A percentile compares a stretch with the other conserved stretches of the same genome.
phyloP scores from a whole-genome alignment of 768 basidiomycete species.

The Nidularia pulvinata region DNA sequence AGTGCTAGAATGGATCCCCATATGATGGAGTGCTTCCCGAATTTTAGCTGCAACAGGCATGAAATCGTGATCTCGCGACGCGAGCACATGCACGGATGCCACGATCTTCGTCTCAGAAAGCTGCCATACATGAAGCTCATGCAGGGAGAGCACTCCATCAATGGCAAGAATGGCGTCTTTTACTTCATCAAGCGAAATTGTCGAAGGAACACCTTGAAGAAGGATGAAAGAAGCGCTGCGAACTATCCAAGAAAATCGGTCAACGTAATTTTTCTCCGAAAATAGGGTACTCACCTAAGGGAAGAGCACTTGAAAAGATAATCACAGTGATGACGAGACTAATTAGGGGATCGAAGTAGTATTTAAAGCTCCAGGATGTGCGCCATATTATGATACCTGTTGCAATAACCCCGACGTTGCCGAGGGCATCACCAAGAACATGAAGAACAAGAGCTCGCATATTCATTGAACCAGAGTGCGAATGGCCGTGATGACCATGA shows the following conservation, averaged over 20 bases:
- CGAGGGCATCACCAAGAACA: conserved; percentile 95
- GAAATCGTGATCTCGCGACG: conserved; percentile 82
- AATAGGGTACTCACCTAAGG: conserved; percentile 60
- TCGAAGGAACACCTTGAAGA: conserved; percentile 90
- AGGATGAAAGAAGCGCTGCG: conserved; percentile 94
- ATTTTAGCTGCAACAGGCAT: conserved; percentile 90
- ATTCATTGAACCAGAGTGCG: conserved; percentile 80
- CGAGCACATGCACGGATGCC: conserved; percentile 93
- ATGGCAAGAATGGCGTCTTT: conserved; percentile 79
- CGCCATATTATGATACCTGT: conserved; percentile 96
- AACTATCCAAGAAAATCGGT: conserved; percentile 40
- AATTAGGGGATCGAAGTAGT: conserved; percentile 92
- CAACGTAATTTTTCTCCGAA: not conserved
- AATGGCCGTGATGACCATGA: conserved; percentile 15
- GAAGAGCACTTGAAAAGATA: conserved; percentile 95
- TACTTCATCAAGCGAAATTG: conserved; percentile 89
- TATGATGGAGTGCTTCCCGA: conserved; percentile 80
- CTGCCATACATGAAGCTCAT: conserved; percentile 98
- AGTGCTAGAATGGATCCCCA: conserved; percentile 93
- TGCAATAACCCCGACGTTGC: conserved; percentile 96
- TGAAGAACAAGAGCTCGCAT: conserved; percentile 96
- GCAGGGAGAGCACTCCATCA: conserved; percentile 84
- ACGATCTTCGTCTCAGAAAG: conserved; percentile 94
- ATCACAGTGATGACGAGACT: conserved; percentile 94
- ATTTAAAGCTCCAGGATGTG: conserved; percentile 80